These are phyloP conservation scores for Laguncularia racemosa DNA, from an alignment of 345 rosid species.

Conservation along the genomic window DNA sequence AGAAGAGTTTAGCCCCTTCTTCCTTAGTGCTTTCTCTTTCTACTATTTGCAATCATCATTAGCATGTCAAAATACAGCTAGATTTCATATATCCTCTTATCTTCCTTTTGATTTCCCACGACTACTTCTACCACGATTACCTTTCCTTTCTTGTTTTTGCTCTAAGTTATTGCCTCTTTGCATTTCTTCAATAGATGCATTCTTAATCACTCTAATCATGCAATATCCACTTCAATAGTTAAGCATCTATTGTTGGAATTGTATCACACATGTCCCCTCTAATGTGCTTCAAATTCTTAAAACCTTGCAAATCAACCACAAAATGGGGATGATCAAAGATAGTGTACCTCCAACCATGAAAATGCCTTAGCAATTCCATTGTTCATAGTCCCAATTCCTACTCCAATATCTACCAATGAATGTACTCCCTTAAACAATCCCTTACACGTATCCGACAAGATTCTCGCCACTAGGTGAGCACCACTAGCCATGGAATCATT, in stretches of 20 bases:
- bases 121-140: slow-evolving; percentile 8
- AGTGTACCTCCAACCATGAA: slow-evolving; percentile 18
- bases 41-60: background rate
- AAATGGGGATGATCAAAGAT: slow-evolving; percentile 14
- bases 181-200: slow-evolving; percentile 10
- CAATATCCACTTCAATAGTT: slow-evolving; percentile 12
- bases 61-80: slow-evolving; percentile 14
- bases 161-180: background rate
- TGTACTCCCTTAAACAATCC: too few species aligned
- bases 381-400: too few species aligned
- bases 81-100: background rate
- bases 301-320: slow-evolving; percentile 15
- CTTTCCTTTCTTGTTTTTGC: background rate
- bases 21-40: slow-evolving; percentile 19
- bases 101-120: background rate
- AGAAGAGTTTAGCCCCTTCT: slow-evolving; percentile 24
- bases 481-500: too few species aligned
- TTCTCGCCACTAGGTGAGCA: too few species aligned
- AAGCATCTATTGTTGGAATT: slow-evolving; percentile 23
- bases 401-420: too few species aligned
- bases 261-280: slow-evolving; percentile 28
- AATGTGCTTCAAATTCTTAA: slow-evolving; percentile 17
- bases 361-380: too few species aligned
- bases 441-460: too few species aligned
- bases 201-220: slow-evolving; percentile 14